These are phyloP conservation scores for Tilletia caries DNA, from an alignment of 1,284 basidiomycete species.

Conservation along the genomic window DNA sequence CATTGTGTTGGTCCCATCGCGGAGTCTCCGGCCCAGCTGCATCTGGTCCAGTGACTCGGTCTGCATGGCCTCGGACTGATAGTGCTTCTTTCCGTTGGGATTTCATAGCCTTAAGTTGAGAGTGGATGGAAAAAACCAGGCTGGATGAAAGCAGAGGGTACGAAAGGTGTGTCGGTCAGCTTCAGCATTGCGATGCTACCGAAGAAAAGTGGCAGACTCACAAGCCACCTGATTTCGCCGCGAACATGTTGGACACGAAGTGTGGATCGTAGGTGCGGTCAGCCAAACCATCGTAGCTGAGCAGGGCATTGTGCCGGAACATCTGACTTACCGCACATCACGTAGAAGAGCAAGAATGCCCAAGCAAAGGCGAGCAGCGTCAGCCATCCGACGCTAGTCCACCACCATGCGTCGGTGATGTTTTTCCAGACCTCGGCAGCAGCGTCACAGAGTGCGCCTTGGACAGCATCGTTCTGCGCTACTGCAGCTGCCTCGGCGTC, in stretches of 20 bases:
- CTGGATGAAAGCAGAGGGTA: not conserved
- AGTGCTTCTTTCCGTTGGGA: not conserved
- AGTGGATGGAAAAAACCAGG: not conserved
- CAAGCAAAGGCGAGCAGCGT: not conserved
- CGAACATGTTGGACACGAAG: too few species aligned
- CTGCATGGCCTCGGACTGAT: not conserved
- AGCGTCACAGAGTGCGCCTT: not conserved
- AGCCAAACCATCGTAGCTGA: too few species aligned
- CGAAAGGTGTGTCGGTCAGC: not conserved
- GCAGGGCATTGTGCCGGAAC: too few species aligned
- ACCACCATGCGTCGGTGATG: conserved; percentile 11
- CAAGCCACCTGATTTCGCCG: not conserved
- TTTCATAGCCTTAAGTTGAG: not conserved
- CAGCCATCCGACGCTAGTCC: conserved; percentile 3
- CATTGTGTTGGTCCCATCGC: not conserved
- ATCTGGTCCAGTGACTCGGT: not conserved
- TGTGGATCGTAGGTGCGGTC: too few species aligned
- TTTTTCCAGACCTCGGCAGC: conserved; percentile 1
- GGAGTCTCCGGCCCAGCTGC: not conserved
- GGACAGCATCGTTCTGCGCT: not conserved
- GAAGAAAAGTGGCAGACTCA: not conserved
- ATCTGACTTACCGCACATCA: conserved; percentile 4
- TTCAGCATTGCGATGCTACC: too few species aligned
- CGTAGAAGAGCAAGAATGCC: conserved; percentile 10
- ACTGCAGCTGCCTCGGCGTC: not conserved